Evolutionary conservation across 164 flowering plant species (phyloP).

Genomic region (Nymphaea colorata): DNA sequence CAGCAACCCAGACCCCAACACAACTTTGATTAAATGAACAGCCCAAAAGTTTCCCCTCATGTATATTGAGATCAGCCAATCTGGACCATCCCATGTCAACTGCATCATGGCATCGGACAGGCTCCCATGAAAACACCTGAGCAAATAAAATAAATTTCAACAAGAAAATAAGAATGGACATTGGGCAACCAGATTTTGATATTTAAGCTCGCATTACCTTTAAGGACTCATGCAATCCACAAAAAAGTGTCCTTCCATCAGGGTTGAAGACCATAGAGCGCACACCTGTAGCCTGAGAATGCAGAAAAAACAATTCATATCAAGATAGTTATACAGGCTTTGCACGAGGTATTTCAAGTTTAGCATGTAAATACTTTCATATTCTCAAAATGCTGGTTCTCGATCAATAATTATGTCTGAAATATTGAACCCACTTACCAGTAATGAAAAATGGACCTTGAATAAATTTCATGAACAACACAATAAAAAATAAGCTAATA

Average conservation of each 20-base stretch:
- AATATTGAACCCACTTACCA: too few species aligned
- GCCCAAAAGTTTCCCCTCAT: slow-evolving; percentile 98
- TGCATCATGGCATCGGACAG: slow-evolving; percentile 78
- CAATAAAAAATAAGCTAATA: too few species aligned
- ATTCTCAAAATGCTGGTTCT: too few species aligned
- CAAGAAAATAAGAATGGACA: neutral
- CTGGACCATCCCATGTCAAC: slow-evolving; percentile 99
- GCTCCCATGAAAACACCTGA: slow-evolving; percentile 95
- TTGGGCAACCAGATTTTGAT: neutral
- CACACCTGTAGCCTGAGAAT: slow-evolving; percentile 64
- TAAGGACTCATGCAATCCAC: slow-evolving; percentile 92
- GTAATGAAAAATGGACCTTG: too few species aligned
- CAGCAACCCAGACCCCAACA: slow-evolving; percentile 99
- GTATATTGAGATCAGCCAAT: slow-evolving; percentile 85
- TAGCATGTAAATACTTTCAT: neutral
- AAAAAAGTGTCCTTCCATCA: slow-evolving; percentile 87
- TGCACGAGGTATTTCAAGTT: neutral
- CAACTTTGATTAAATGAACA: slow-evolving; percentile 98
- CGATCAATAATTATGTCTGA: too few species aligned
- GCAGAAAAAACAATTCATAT: slow-evolving; percentile 5
- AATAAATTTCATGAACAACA: too few species aligned
- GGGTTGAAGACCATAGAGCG: slow-evolving; percentile 87
- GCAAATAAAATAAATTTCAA: neutral
- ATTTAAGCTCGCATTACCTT: slow-evolving; percentile 32
- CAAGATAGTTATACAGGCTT: neutral